These are phyloP conservation scores for Aspergillus sp. DNA, from an alignment of 2,329 filamentous ascomycete genomes.

Conservation along the genomic window DNA sequence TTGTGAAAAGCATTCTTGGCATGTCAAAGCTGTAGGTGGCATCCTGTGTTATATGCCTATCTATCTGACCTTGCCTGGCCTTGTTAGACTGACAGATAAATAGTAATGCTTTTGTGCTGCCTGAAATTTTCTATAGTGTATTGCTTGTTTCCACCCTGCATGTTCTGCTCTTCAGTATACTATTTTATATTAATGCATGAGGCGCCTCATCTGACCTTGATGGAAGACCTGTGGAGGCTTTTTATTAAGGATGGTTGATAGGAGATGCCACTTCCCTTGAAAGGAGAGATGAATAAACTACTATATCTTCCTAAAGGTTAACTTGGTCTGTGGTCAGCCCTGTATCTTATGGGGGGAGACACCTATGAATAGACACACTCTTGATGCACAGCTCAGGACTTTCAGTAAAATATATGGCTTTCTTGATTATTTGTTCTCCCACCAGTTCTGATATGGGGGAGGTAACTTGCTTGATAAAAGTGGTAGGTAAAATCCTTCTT, in stretches of 20 bases:
- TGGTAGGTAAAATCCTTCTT: too few species aligned
- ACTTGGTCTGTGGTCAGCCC: conserved; percentile 10
- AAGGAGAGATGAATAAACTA: conserved; percentile 16
- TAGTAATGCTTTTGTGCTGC: conserved; percentile 13
- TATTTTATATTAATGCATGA: conserved; percentile 15
- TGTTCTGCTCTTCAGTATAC: conserved; percentile 16
- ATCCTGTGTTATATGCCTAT: neutral
- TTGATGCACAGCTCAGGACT: conserved; percentile 9
- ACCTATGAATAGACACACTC: conserved; percentile 9
- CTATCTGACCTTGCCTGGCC: neutral
- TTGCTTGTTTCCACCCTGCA: conserved; percentile 15
- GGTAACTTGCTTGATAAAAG: too few species aligned
- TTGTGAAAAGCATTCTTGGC: conserved; percentile 17
- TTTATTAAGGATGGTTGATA: conserved; percentile 11
- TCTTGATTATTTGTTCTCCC: too few species aligned
- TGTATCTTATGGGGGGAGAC: conserved; percentile 10
- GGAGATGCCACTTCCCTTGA: conserved; percentile 15
- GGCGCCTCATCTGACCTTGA: conserved; percentile 13
- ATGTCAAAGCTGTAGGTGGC: conserved; percentile 16
- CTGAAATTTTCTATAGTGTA: conserved; percentile 13
- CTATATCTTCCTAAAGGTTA: conserved; percentile 18
- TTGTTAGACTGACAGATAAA: conserved; percentile 6
- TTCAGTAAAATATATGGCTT: conserved; percentile 17
- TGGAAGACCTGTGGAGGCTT: conserved; percentile 16
- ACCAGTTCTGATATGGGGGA: too few species aligned